Conservation (phyloP, 2,329 filamentous ascomycete species). For the Orbilia quercus region DNA sequence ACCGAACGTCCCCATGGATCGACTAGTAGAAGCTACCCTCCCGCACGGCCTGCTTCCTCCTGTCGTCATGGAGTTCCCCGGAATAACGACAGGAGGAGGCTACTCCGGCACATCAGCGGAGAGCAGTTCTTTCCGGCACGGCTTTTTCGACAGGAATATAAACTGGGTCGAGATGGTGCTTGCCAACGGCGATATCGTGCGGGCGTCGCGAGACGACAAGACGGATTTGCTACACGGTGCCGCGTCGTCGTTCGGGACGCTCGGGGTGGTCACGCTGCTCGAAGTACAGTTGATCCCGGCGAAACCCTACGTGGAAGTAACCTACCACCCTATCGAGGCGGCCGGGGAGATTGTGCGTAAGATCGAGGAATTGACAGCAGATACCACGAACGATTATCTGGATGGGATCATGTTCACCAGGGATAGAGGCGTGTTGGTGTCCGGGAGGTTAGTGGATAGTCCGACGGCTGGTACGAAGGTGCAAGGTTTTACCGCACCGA, state of each 20-base stretch:
- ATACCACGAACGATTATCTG: conserved; percentile 71
- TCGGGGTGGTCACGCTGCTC: conserved; percentile 72
- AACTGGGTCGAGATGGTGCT: conserved; percentile 73
- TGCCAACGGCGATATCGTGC: conserved; percentile 69
- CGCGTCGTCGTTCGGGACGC: conserved; percentile 71
- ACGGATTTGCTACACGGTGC: conserved; percentile 71
- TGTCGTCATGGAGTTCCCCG: conserved; percentile 78
- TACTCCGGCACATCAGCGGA: conserved; percentile 76
- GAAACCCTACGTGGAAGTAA: conserved; percentile 70
- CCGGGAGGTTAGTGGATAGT: conserved; percentile 69
- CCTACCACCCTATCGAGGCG: conserved; percentile 67
- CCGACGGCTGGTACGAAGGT: conserved; percentile 62
- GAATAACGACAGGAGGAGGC: conserved; percentile 75
- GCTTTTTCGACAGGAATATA: conserved; percentile 74
- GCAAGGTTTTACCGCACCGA: conserved; percentile 69
- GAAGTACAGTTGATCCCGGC: conserved; percentile 71
- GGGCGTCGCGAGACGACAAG: conserved; percentile 65
- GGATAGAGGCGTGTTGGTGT: conserved; percentile 70
- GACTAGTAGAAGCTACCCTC: conserved; percentile 70
- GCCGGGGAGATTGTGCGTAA: conserved; percentile 64
- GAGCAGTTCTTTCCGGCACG: conserved; percentile 74
- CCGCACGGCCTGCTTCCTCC: conserved; percentile 70
- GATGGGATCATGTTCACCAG: conserved; percentile 75
- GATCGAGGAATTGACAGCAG: conserved; percentile 67
- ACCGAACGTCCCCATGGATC: conserved; percentile 77